Evolutionary conservation across 176 grass and related monocot species (phyloP).

Genomic region (Paspalum vaginatum): DNA sequence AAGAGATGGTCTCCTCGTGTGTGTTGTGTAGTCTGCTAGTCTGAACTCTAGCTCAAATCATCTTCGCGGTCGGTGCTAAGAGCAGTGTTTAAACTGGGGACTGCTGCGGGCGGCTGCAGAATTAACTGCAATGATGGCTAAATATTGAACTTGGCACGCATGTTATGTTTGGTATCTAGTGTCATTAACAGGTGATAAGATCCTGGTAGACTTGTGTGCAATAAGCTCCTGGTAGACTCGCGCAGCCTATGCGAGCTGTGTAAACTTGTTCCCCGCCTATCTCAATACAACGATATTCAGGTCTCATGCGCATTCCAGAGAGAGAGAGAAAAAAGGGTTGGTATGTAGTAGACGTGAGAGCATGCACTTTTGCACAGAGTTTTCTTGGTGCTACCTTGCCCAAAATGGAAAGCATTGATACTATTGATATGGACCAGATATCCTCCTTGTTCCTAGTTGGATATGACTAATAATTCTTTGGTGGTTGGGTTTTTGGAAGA

Average conservation of each 20-base stretch:
- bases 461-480: background rate
- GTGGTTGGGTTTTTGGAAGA: background rate
- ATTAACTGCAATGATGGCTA: background rate
- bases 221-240: too few species aligned
- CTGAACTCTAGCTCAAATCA: slow-evolving; percentile 1
- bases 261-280: too few species aligned
- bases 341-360: background rate
- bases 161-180: background rate
- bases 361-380: background rate
- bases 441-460: background rate
- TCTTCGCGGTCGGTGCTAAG: background rate
- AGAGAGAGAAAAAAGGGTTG: background rate
- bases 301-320: too few species aligned
- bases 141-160: background rate
- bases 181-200: background rate
- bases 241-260: too few species aligned
- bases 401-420: background rate
- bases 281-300: too few species aligned
- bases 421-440: background rate
- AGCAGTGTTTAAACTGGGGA: background rate
- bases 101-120: background rate
- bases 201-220: too few species aligned
- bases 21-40: background rate
- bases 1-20: background rate
- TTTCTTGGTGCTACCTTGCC: background rate